phyloP scores from a whole-genome alignment of 2,329 filamentous ascomycete genomes.

The Fonsecaea monophora region DNA sequence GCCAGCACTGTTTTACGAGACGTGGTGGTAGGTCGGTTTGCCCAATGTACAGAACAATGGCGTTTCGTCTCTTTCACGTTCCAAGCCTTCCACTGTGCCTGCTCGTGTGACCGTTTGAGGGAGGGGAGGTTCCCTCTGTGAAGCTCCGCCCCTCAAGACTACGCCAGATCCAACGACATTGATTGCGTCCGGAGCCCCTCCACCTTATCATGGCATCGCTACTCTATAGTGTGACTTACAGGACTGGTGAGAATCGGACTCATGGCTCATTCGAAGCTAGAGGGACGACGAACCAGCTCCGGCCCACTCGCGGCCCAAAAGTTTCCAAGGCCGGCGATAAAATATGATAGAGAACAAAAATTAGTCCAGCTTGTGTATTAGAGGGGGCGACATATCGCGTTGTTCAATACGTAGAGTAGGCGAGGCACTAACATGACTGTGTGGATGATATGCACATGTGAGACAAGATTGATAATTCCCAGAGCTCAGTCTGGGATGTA shows the following conservation, averaged over 20 bases:
- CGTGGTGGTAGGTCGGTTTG: neutral
- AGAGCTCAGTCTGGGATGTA: too few species aligned
- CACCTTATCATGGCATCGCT: neutral
- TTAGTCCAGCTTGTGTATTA: too few species aligned
- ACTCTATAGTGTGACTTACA: neutral
- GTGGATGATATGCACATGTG: too few species aligned
- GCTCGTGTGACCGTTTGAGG: neutral
- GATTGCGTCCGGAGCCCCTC: too few species aligned
- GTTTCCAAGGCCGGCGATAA: neutral
- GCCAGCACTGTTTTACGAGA: neutral
- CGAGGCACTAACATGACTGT: too few species aligned
- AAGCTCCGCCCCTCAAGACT: neutral
- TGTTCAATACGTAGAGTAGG: too few species aligned
- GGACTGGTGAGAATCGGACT: too few species aligned
- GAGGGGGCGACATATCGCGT: too few species aligned
- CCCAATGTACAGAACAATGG: constrained; percentile 2
- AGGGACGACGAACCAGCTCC: neutral
- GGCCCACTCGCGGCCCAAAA: neutral
- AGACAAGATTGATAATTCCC: too few species aligned
- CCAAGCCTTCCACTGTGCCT: neutral
- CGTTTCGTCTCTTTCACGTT: neutral
- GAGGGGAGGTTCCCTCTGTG: neutral
- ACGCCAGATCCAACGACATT: neutral
- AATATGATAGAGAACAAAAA: too few species aligned
- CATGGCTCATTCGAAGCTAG: neutral